Percentiles rank a stretch among this genome's conserved stretches.
Conservation (phyloP, 768 basidiomycete species). For the Agrocybe pediades region DNA sequence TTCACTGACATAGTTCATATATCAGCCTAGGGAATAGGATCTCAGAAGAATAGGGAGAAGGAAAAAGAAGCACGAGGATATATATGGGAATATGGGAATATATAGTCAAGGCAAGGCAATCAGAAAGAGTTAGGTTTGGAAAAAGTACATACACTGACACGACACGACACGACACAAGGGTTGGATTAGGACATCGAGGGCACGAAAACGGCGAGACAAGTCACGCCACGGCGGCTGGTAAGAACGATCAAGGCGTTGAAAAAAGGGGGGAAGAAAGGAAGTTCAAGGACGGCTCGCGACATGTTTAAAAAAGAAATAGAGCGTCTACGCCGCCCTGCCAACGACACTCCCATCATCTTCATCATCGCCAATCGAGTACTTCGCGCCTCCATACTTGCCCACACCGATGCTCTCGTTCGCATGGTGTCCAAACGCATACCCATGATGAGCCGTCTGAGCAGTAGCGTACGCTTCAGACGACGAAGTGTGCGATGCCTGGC, state of each 20-base stretch:
- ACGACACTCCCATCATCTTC: conserved; percentile 20
- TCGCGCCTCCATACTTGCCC: conserved; percentile 25
- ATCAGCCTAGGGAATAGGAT: neutral
- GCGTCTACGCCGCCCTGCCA: conserved; percentile 1
- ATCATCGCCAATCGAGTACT: conserved; percentile 34
- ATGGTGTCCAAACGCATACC: conserved; percentile 23
- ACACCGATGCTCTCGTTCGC: conserved; percentile 21
- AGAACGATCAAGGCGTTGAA: neutral
- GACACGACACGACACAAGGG: neutral
- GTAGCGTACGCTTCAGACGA: neutral
- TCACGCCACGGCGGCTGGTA: too few relatives aligned
- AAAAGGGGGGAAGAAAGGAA: neutral
- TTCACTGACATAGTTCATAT: neutral
- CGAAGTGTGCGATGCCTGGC: neutral
- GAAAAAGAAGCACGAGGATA: neutral
- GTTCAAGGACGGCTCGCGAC: neutral
- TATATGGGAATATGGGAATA: neutral
- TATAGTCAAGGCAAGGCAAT: too few relatives aligned
- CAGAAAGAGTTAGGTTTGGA: neutral
- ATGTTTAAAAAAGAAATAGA: neutral
- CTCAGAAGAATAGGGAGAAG: neutral
- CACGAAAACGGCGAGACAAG: too few relatives aligned
- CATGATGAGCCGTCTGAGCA: neutral
- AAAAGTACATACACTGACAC: neutral
- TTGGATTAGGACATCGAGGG: neutral